Base-by-base conservation (phyloP, 139 green algal genomes). In the Coelastrella sp. region DNA sequence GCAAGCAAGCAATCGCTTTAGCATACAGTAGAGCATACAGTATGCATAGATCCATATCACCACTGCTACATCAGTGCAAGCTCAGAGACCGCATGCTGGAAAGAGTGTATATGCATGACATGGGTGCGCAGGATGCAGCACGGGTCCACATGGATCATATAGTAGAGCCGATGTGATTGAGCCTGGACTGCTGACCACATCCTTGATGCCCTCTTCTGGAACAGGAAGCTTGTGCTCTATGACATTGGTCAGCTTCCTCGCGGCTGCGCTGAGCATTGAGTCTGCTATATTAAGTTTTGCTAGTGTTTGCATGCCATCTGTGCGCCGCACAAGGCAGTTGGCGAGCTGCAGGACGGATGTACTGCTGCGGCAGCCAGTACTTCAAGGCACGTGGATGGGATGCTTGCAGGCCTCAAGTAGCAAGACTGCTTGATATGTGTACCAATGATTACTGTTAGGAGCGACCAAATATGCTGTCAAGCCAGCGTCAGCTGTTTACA, bases 211-310 rank as follows among this genome's bases (percentile, higher is more conserved):
- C 19, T 87, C 61, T 20, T 87, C 82, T 27, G 22, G 7, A 6
- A 87, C 25, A 65, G 84, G 68, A 17, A 88, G 68, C 10, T 70
- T 80, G 22, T 57, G 35, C 19, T 68, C 56, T 12, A 88, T 49
- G 35, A 83, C 12, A 56, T 88, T 49, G 49, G 15, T 68, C 35
- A 88, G 68, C 68, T 49, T 66, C 49, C 24, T 59, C 49, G 84
- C 84, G n/a, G 66, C 20, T 22, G 57, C 6, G 17, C 49, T 27
- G 14, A 88, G 68, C 84, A 65, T 87, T 6, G 35, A 70, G 4
- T 65, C 49, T 84, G 8, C 8, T 17, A 17, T 70, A 70, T 17
- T 70, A 4, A 14, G 63, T 3, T 14, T 17, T 17, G 63, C 63
- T 22, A 17, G 12, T 14, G 63, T 14, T 17, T 70, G 63, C 63